phyloP scores from a whole-genome alignment of 2,329 filamentous ascomycete genomes.

The Aureobasidium sp. region DNA sequence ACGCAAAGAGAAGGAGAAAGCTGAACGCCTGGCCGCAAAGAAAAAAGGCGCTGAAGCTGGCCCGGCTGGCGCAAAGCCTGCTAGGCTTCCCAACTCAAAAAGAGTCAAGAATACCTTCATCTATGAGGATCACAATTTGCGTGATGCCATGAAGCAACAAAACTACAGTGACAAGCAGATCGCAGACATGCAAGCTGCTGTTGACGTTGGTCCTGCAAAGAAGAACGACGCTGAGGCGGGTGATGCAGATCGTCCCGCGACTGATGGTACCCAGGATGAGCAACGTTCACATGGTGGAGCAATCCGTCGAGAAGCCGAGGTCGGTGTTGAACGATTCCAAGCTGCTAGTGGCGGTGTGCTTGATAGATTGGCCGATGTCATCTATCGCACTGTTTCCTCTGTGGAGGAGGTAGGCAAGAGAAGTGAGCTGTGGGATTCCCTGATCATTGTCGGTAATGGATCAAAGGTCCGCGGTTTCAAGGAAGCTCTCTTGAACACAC shows the following conservation, averaged over 20 bases:
- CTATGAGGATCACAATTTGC: slow-evolving; percentile 59
- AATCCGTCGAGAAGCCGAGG: slow-evolving; percentile 59
- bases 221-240: slow-evolving; percentile 26
- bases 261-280: slow-evolving; percentile 19
- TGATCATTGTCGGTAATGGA: slow-evolving; percentile 89
- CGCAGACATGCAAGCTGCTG: slow-evolving; percentile 45
- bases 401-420: slow-evolving; percentile 81
- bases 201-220: slow-evolving; percentile 41
- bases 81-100: slow-evolving; percentile 65
- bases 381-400: slow-evolving; percentile 75
- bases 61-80: slow-evolving; percentile 54
- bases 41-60: slow-evolving; percentile 48
- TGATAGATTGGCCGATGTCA: slow-evolving; percentile 73
- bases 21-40: slow-evolving; percentile 53
- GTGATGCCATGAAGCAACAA: slow-evolving; percentile 48
- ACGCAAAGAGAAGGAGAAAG: slow-evolving; percentile 61
- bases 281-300: slow-evolving; percentile 26
- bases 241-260: slow-evolving; percentile 22
- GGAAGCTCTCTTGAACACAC: slow-evolving; percentile 74
- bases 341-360: slow-evolving; percentile 61
- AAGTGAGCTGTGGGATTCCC: slow-evolving; percentile 80
- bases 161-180: slow-evolving; percentile 41
- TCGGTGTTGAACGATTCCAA: slow-evolving; percentile 68
- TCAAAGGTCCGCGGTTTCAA: slow-evolving; percentile 68
- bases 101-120: slow-evolving; percentile 62